Percentiles rank a stretch among this genome's conserved stretches.
Conservation (phyloP, 495 filamentous ascomycete genomes). For the Penicillium robsamsonii region DNA sequence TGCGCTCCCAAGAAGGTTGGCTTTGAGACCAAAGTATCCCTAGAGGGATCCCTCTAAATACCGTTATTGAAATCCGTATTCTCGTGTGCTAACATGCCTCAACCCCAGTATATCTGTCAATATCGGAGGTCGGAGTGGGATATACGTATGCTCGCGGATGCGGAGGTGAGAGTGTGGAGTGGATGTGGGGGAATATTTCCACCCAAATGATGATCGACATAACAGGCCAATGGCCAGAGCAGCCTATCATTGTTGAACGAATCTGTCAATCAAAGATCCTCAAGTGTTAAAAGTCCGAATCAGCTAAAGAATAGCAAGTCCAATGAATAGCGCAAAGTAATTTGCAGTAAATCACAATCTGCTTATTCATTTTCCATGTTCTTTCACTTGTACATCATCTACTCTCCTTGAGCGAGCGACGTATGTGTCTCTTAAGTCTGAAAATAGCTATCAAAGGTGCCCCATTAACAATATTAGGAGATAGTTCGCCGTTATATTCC, state of each 20-base stretch:
- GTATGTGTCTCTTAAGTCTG: too few relatives aligned
- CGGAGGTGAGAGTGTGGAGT: constrained; percentile 16
- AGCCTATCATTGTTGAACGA: neutral
- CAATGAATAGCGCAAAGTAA: too few relatives aligned
- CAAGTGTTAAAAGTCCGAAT: neutral
- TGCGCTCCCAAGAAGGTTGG: neutral
- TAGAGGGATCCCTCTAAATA: neutral
- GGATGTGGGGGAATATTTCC: constrained; percentile 24
- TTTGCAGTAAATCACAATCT: too few relatives aligned
- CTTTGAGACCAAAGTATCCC: too few relatives aligned
- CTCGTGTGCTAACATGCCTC: neutral
- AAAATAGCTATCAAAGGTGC: too few relatives aligned
- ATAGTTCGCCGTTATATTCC: too few relatives aligned
- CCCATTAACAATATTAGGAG: too few relatives aligned
- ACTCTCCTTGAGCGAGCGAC: too few relatives aligned
- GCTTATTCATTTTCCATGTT: too few relatives aligned
- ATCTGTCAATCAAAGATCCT: neutral
- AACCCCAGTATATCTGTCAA: neutral
- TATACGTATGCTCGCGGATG: constrained; percentile 10
- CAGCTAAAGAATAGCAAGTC: too few relatives aligned
- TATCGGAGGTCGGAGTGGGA: neutral
- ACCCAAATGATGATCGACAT: neutral
- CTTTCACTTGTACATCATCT: too few relatives aligned
- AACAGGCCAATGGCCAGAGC: neutral
- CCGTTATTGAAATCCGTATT: neutral